Conservation (phyloP, 2,329 filamentous ascomycete species). For the Phialophora verrucosa region DNA sequence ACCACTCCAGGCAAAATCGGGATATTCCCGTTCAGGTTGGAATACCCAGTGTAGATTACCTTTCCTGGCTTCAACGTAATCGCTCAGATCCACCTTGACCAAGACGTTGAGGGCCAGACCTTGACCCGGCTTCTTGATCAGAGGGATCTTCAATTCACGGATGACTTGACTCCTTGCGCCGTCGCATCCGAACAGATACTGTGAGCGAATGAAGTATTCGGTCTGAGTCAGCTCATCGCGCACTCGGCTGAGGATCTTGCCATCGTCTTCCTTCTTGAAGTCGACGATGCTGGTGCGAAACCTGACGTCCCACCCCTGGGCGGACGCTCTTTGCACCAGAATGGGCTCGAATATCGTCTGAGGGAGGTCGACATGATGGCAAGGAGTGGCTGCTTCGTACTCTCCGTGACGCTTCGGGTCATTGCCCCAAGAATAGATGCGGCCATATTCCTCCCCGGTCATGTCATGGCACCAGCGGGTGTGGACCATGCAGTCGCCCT, state of each 20-base stretch:
- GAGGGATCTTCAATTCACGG: slow-evolving; percentile 54
- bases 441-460: slow-evolving; percentile 53
- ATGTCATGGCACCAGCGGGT: slow-evolving; percentile 54
- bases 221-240: slow-evolving; percentile 45
- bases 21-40: slow-evolving; percentile 59
- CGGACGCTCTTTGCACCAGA: slow-evolving; percentile 47
- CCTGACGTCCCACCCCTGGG: slow-evolving; percentile 48
- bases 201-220: slow-evolving; percentile 46
- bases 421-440: slow-evolving; percentile 52
- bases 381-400: slow-evolving; percentile 51
- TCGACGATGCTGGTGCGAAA: slow-evolving; percentile 48
- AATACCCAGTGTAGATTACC: slow-evolving; percentile 68
- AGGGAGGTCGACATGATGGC: slow-evolving; percentile 51
- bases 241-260: slow-evolving; percentile 46
- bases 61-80: slow-evolving; percentile 56
- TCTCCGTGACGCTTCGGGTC: slow-evolving; percentile 48
- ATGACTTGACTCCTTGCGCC: slow-evolving; percentile 57
- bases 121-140: slow-evolving; percentile 54
- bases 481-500: slow-evolving; percentile 47
- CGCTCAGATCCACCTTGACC: slow-evolving; percentile 57
- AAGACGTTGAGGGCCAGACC: slow-evolving; percentile 59
- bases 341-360: slow-evolving; percentile 54
- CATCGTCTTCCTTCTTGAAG: slow-evolving; percentile 42
- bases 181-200: slow-evolving; percentile 66
- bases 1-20: slow-evolving; percentile 58